Conservation (phyloP, 176 grass and related monocot genomes). For the Oryza glaberrima region DNA sequence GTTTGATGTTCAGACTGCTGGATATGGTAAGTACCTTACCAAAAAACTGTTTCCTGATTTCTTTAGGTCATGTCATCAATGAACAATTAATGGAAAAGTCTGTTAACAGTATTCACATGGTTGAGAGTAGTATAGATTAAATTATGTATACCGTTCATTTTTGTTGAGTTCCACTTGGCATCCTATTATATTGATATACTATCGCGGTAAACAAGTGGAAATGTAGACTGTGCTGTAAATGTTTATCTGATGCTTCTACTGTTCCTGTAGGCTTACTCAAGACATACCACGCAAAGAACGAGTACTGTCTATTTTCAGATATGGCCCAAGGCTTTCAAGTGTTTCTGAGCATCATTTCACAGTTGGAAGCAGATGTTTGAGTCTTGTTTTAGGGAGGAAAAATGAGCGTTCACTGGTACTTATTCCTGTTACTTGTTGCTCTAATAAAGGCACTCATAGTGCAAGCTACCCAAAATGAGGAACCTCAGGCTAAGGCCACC, state of each 20-base stretch:
- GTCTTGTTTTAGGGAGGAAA: not conserved
- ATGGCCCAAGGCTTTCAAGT: constrained; percentile 87
- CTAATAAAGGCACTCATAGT: too few relatives aligned
- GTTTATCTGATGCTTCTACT: constrained; percentile 18
- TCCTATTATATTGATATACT: not conserved
- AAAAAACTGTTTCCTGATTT: not conserved
- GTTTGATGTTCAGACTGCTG: constrained; percentile 95
- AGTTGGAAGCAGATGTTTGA: constrained; percentile 67
- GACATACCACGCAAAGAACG: constrained; percentile 91
- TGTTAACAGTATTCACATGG: not conserved
- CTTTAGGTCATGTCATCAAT: not conserved
- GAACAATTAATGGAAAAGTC: not conserved
- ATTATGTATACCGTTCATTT: not conserved
- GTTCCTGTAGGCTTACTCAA: constrained; percentile 70
- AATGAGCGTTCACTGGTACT: not conserved
- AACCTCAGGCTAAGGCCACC: too few relatives aligned
- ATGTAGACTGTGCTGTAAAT: not conserved
- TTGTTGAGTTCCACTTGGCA: not conserved
- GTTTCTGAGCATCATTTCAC: constrained; percentile 92
- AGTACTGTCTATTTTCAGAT: constrained; percentile 90
- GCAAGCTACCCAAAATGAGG: too few relatives aligned
- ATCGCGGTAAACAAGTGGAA: not conserved
- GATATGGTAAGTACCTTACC: constrained; percentile 66
- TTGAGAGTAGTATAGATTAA: not conserved
- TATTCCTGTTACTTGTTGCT: not conserved